Evolutionary conservation across 208 protist species (phyloP).

Genomic region (Porcisia hertigi): DNA sequence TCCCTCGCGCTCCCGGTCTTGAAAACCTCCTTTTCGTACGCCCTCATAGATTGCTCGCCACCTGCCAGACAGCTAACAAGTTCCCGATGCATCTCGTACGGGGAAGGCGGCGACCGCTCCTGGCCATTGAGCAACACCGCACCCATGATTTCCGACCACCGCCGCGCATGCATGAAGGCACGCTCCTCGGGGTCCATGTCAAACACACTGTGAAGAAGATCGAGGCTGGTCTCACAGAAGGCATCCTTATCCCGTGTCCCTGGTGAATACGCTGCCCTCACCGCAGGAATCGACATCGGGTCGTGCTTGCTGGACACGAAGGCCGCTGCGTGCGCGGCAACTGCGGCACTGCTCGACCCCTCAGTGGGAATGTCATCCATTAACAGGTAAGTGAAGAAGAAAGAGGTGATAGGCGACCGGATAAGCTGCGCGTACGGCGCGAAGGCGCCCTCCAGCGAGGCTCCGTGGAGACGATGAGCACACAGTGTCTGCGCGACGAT

Average conservation of each 20-base stretch:
- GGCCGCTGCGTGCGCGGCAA: slow-evolving; percentile 6
- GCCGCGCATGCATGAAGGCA: slow-evolving; percentile 24
- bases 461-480: slow-evolving; percentile 33
- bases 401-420: slow-evolving; percentile 41
- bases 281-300: slow-evolving; percentile 19
- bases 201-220: slow-evolving; percentile 40
- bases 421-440: slow-evolving; percentile 58
- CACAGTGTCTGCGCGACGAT: slow-evolving; percentile 51
- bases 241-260: slow-evolving; percentile 31
- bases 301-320: slow-evolving; percentile 28
- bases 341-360: slow-evolving; percentile 4
- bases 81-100: slow-evolving; percentile 46
- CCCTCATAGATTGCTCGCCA: slow-evolving; percentile 21
- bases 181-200: slow-evolving; percentile 39
- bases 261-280: slow-evolving; percentile 12
- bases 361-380: slow-evolving; percentile 12
- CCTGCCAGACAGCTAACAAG: slow-evolving; percentile 29
- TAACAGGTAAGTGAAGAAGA: slow-evolving; percentile 72
- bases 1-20: slow-evolving; percentile 5
- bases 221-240: slow-evolving; percentile 32
- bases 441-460: slow-evolving; percentile 36
- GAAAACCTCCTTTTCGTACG: slow-evolving; percentile 32
- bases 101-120: slow-evolving; percentile 63
- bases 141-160: slow-evolving; percentile 65
- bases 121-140: slow-evolving; percentile 83